Evolutionary conservation across 2,329 filamentous ascomycete species (phyloP).

Genomic region (Xylaria polymorpha): DNA sequence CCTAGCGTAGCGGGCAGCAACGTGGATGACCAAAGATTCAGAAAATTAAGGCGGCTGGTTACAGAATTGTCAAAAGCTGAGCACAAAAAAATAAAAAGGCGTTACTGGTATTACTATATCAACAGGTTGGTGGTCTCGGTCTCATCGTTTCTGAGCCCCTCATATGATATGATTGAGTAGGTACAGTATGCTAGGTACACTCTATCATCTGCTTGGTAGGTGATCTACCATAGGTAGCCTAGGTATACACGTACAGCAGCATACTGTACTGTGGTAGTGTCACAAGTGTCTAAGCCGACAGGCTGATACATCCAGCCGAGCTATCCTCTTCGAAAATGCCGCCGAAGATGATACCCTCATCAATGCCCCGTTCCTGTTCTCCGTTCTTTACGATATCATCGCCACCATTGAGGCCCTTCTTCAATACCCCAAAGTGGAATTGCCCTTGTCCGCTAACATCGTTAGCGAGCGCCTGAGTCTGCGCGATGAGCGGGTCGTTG

Average conservation of each 20-base stretch:
- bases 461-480: slow-evolving; percentile 26
- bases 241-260: background rate
- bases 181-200: no score
- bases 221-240: background rate
- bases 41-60: slow-evolving; percentile 26
- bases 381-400: slow-evolving; percentile 31
- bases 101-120: background rate
- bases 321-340: slow-evolving; percentile 32
- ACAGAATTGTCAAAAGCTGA: background rate
- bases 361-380: slow-evolving; percentile 24
- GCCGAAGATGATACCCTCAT: slow-evolving; percentile 30
- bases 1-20: background rate
- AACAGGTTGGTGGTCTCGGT: no score
- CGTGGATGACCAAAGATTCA: background rate
- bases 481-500: slow-evolving; percentile 18
- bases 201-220: background rate
- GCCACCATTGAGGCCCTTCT: slow-evolving; percentile 27
- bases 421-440: slow-evolving; percentile 31
- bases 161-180: no score
- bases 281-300: slow-evolving; percentile 15
- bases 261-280: background rate
- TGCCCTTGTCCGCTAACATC: slow-evolving; percentile 30
- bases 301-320: slow-evolving; percentile 29
- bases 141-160: background rate
- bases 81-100: slow-evolving; percentile 3